Evolutionary conservation across 2,329 filamentous ascomycete genomes (phyloP), one percentile per base, ranked within the genome.

Genomic region (Sphaerulina populicola): DNA sequence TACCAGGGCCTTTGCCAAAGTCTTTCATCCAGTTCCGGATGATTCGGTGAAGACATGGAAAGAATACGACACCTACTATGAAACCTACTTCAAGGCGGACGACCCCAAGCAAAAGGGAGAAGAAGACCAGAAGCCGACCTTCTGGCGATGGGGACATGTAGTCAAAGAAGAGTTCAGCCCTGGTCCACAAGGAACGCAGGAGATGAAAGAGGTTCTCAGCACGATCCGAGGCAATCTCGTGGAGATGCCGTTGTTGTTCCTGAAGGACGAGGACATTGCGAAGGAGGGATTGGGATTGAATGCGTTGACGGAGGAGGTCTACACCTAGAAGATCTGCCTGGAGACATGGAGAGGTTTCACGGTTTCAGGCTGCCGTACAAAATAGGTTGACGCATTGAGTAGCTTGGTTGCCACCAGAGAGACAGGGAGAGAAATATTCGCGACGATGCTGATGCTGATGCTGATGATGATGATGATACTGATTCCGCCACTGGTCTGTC

Each of bases 241-340:
- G 6, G 87, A 95, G 74, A 96, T 96, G 90, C 88, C 89, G 27
- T 73, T 96, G 60, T 75, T 88, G 58, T 96, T 96, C 73, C 72
- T 95, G 67, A 83, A 85, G 62, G 85, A 89, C 31, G 79, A 88
- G 62, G 89, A 96, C 67, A 83, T 96, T 67, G 91, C 90, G 3
- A 83, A 89, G 75, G 80, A 88, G 60, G 88, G 89, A 0, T 62
- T 94, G 62, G 76, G 78, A 18, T 57, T 76, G 57, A 76, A 76
- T 60, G 68, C 70, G 18, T 66, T 74, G 51, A 75, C 73, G 1
- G 72, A 74, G 64, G 71, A 72, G 52, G 61, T 75, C 14, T 75
- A 75, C 62, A 75, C 72, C 21, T 74, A 50, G 56, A 37, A 9
- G 27, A 12, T 31, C 18, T n/a, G 12, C 39, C 11, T 38, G 11